Evolutionary conservation across 306 rosid species (phyloP).

Genomic region (Hylodesmum podocarpum): DNA sequence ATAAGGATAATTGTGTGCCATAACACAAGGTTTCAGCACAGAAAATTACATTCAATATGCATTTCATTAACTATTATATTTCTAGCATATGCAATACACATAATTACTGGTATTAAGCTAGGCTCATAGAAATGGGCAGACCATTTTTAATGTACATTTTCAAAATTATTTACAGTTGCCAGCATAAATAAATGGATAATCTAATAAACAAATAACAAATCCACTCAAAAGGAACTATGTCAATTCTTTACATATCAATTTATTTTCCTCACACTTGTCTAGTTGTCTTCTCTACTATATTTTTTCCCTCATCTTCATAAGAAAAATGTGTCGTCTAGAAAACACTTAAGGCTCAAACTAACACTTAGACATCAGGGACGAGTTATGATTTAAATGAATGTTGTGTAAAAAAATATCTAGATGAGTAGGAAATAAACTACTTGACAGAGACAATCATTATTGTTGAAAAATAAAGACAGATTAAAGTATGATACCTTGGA

Average conservation of each 20-base stretch:
- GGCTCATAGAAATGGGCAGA: background rate
- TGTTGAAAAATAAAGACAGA: constrained; percentile 2
- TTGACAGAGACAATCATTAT: background rate
- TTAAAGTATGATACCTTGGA: constrained; percentile 56
- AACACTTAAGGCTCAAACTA: background rate
- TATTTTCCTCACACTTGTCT: background rate
- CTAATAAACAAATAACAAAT: background rate
- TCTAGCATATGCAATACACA: background rate
- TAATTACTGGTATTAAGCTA: background rate
- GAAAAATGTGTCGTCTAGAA: background rate
- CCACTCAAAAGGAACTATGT: background rate
- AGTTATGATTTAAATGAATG: background rate
- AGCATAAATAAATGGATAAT: background rate
- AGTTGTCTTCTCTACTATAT: background rate
- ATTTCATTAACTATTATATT: background rate
- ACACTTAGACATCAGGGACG: background rate
- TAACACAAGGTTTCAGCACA: background rate
- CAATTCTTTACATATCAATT: background rate
- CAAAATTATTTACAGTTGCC: background rate
- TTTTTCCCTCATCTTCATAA: background rate
- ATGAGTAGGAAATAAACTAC: constrained; percentile 2
- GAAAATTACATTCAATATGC: background rate
- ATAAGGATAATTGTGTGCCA: background rate
- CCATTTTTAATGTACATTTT: background rate
- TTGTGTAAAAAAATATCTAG: background rate